Evolutionary conservation across 129 eudicot genomes (phyloP).

Genomic region (Mikania micrantha): DNA sequence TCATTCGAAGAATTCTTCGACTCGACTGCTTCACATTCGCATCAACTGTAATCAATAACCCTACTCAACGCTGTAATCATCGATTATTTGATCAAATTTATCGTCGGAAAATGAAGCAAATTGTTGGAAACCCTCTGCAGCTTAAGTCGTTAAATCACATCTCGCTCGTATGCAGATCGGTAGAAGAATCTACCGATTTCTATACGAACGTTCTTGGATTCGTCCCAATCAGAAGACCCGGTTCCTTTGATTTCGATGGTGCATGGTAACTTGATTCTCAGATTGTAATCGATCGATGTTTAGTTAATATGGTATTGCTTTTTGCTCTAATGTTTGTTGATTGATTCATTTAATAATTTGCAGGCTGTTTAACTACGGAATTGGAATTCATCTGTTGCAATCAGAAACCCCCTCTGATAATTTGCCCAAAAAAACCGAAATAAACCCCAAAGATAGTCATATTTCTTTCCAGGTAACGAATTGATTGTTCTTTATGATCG

Average conservation of each 20-base stretch:
- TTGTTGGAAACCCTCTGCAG: slow-evolving; percentile 57
- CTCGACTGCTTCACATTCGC: not conserved
- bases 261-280: slow-evolving; percentile 52
- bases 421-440: slow-evolving; percentile 50
- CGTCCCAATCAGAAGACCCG: slow-evolving; percentile 77
- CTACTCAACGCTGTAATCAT: no score
- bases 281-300: no score
- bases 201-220: slow-evolving; percentile 80
- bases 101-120: slow-evolving; percentile 42
- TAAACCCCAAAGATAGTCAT: slow-evolving; percentile 84
- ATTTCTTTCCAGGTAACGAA: slow-evolving; percentile 76
- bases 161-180: slow-evolving; percentile 67
- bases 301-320: not conserved
- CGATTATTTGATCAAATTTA: not conserved
- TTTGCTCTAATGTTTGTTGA: not conserved
- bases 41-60: not conserved
- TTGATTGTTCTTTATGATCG: no score
- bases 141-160: slow-evolving; percentile 80
- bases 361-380: slow-evolving; percentile 77
- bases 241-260: slow-evolving; percentile 77
- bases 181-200: slow-evolving; percentile 65
- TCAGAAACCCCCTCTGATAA: slow-evolving; percentile 46
- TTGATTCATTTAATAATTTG: slow-evolving; percentile 3
- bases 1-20: not conserved
- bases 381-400: slow-evolving; percentile 83